Evolutionary conservation across 495 filamentous ascomycete genomes (phyloP), one percentile per base, ranked within the genome.

Genomic region (Halenospora varia): DNA sequence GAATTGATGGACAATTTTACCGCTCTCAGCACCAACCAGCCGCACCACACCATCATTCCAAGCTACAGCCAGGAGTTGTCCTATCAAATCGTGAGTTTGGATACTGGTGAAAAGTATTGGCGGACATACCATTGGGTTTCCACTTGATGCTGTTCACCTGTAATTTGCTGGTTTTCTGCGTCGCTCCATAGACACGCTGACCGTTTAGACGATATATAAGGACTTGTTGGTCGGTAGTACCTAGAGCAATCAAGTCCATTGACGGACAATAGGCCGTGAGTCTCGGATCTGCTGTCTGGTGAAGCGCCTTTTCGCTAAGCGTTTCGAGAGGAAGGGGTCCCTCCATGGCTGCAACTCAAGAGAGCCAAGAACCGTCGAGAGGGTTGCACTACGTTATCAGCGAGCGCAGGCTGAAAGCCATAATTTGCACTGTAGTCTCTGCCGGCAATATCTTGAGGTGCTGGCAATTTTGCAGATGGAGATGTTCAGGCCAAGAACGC

Each of bases 211-310:
- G 74, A 64, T 82, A 88, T 10, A 88, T 80, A 53, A 78, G 70
- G 39, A 90, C 66, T 53, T 83, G 75, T 23, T 84, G 78, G 56
- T 87, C 81, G 13, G 80, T 72, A 2, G 85, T 85, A n/a, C 84
- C 86, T 29, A 90, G 73, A 11, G 85, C 86, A 41, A 90, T 73
- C 52, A 96, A 77, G 71, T 94, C 89, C 81, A 93, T 89, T 22
- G 82, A 83, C 10, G 91, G 90, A 72, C 89, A 93, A 70, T 88
- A 90, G 15, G 86, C 75, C 25, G 92, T 65, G 51, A 83, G 77
- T 53, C 25, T 23, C 35, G 65, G 46, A 49, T 62, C 48, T 45
- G 57, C 60, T 10, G 53, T 29, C 39, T 69, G 61, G 42, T 71
- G 68, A 44, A 82, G 68, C 46, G 68, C 63, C 54, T 75, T 78